A percentile compares a stretch with the other conserved stretches of the same genome.
phyloP scores from a whole-genome alignment of 177 flowering plant species.

The Vitis hybrid region DNA sequence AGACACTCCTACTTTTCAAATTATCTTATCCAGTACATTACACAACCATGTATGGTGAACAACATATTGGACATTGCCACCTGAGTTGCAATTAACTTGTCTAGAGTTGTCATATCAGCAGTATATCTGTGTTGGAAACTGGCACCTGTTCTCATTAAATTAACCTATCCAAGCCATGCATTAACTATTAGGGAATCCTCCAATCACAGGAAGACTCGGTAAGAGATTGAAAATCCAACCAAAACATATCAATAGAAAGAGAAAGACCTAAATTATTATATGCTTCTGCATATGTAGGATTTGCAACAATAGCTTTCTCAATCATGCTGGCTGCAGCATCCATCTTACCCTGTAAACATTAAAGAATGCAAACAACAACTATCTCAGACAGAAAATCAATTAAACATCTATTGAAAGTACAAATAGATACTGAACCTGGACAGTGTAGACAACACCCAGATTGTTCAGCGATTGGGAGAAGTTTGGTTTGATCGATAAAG shows the following conservation, averaged over 20 bases:
- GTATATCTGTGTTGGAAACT: too few species aligned
- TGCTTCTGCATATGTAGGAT: slow-evolving; percentile 98
- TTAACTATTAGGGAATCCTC: too few species aligned
- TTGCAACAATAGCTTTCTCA: slow-evolving; percentile 95
- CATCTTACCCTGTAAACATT: slow-evolving; percentile 84
- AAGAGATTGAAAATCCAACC: not conserved
- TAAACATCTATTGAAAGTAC: not conserved
- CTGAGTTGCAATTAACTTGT: too few species aligned
- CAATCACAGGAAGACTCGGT: too few species aligned
- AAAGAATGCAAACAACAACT: slow-evolving; percentile 5
- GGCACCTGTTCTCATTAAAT: too few species aligned
- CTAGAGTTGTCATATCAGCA: too few species aligned
- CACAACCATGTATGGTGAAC: too few species aligned
- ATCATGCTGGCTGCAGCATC: slow-evolving; percentile 99
- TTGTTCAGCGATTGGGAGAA: slow-evolving; percentile 97
- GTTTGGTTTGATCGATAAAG: slow-evolving; percentile 90
- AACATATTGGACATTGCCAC: too few species aligned
- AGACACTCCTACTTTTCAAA: too few species aligned
- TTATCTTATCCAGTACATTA: too few species aligned
- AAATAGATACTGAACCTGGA: slow-evolving; percentile 60
- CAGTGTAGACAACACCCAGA: slow-evolving; percentile 99
- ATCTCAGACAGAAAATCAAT: not conserved
- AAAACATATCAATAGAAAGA: slow-evolving; percentile 9
- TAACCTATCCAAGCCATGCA: too few species aligned
- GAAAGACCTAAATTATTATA: slow-evolving; percentile 88